Evolutionary conservation across 2,329 filamentous ascomycete genomes (phyloP).

Genomic region (Basipetospora sp.): DNA sequence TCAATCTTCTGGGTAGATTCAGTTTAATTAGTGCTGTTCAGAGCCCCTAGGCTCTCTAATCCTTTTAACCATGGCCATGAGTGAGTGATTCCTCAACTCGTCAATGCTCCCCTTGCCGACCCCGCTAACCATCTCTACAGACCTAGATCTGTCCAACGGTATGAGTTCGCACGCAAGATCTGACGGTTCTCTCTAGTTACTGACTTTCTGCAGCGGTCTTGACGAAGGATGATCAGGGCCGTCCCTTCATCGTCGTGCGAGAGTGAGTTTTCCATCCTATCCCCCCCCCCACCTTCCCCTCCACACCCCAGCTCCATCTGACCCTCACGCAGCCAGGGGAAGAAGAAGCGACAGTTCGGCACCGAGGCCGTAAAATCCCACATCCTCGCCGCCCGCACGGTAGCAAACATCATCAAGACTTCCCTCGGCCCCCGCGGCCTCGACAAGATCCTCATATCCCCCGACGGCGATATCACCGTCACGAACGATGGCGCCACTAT

Average conservation of each 20-base stretch:
- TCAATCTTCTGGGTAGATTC: no score
- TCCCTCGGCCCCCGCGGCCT: conserved; percentile 89
- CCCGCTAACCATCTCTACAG: conserved; percentile 24
- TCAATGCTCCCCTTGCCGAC: neutral
- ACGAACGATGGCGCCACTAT: conserved; percentile 99
- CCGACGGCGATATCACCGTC: conserved; percentile 96
- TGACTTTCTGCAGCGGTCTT: conserved; percentile 40
- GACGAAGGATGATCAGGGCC: conserved; percentile 92
- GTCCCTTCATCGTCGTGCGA: conserved; percentile 95
- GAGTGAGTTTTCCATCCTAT: conserved; percentile 50
- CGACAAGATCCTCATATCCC: conserved; percentile 97
- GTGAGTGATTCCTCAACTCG: conserved; percentile 9
- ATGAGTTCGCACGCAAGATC: conserved; percentile 24
- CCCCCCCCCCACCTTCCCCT: conserved; percentile 4
- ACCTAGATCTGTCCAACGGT: conserved; percentile 76
- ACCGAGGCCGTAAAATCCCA: conserved; percentile 97
- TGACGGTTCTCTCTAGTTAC: no score
- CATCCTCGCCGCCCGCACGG: conserved; percentile 89
- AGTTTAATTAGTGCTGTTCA: neutral
- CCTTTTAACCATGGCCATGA: conserved; percentile 11
- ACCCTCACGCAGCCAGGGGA: conserved; percentile 58
- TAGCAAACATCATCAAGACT: conserved; percentile 93
- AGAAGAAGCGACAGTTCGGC: conserved; percentile 91
- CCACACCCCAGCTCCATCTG: conserved; percentile 4
- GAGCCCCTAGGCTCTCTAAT: conserved; percentile 4